Evolutionary conservation across 768 basidiomycete genomes (phyloP), one percentile per base, ranked within the genome.

Genomic region (Trametes gibbosa): DNA sequence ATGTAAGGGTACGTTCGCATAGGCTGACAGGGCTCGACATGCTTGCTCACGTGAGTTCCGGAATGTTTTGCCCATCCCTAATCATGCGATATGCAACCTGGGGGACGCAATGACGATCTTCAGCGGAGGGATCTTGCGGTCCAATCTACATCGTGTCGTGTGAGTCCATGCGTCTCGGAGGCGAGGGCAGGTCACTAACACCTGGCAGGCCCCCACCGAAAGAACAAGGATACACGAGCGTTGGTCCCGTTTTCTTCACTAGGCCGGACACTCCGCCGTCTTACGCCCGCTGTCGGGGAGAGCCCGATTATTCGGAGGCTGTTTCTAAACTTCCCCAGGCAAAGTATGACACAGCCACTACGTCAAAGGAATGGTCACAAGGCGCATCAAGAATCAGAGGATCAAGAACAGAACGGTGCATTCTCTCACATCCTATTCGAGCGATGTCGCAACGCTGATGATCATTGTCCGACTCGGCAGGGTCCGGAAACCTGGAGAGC

Each of bases 231-330:
- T 68, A 74, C 7, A 76, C 29, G 81, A 81, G 34, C 77, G 87
- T 9, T 88, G 84, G 81, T 89, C 87, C 5, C 72, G 86, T 86
- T 0, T 89, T 81, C 71, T 88, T 89, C 72, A 83, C 80, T 0
- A 77, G 88, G 21, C 86, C 0, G 81, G 80, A 7, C 79, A 86
- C 66, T 75, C 76, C 1, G 72, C 79, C 37, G 57, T 77, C 1
- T 79, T 88, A 8, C 77, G 76, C 8, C 79, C 86, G 2, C 71
- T 87, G 5, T 70, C 75, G 0, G 77, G 83, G 75, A 81, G 7
- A 87, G 85, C 56, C 63, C 74, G 0, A 55, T 80, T 2, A 79
- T 88, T 16, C 81, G 0, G 75, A 78, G 2, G 74, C 78, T 5
- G 72, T 73, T n/a, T 64, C 58, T 8, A 69, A 69, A 34, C 34